Conservation (phyloP, 2,329 filamentous ascomycete species). For the Alternaria alternata region DNA sequence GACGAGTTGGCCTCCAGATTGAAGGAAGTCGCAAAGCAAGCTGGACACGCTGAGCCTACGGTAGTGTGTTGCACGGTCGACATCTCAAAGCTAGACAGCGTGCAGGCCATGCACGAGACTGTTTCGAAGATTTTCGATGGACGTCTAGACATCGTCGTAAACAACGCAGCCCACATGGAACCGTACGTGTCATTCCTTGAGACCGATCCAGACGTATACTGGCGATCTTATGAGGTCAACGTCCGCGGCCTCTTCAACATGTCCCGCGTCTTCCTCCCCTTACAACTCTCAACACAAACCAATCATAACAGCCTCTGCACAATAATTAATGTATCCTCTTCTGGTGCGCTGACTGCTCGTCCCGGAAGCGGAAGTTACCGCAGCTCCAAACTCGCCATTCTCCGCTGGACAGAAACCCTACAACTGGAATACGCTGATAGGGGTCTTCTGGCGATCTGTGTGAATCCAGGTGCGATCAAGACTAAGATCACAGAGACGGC, state of each 20-base stretch:
- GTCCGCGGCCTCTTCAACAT: constrained; percentile 57
- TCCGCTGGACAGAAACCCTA: constrained; percentile 59
- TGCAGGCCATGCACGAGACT: not conserved
- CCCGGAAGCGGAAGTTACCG: constrained; percentile 48
- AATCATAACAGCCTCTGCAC: constrained; percentile 3
- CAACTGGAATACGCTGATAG: constrained; percentile 47
- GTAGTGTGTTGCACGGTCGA: constrained; percentile 14
- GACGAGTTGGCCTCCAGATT: constrained; percentile 12
- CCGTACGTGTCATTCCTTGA: constrained; percentile 41
- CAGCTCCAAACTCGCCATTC: constrained; percentile 58
- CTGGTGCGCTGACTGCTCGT: constrained; percentile 47
- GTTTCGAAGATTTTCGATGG: not conserved
- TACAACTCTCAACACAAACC: constrained; percentile 43
- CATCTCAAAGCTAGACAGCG: constrained; percentile 8
- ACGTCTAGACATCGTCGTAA: constrained; percentile 55
- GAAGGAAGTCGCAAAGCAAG: constrained; percentile 10
- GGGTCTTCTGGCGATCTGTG: constrained; percentile 21
- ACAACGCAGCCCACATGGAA: constrained; percentile 55
- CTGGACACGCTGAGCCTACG: constrained; percentile 11
- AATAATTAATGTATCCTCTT: constrained; percentile 58
- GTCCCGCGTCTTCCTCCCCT: constrained; percentile 55
- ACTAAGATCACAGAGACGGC: constrained; percentile 22
- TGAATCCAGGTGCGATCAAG: constrained; percentile 31
- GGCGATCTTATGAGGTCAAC: constrained; percentile 58
- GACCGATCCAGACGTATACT: constrained; percentile 49